Evolutionary conservation across 768 basidiomycete species (phyloP).

Genomic region (Termitomyces sp.): DNA sequence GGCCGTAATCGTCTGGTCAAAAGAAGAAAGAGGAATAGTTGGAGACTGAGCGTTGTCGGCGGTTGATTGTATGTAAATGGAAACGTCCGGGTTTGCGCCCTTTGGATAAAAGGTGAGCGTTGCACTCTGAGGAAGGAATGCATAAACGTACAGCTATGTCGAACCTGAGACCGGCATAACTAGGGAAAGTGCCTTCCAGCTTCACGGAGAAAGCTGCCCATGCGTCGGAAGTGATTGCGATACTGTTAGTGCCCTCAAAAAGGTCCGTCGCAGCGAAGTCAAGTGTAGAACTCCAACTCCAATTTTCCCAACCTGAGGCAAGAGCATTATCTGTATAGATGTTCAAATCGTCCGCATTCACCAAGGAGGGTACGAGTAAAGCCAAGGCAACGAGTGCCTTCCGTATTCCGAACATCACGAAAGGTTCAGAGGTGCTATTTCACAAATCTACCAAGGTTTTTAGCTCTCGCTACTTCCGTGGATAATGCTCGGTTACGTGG

Average conservation of each 20-base stretch:
- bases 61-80: conserved; percentile 36
- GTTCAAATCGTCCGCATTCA: conserved; percentile 30
- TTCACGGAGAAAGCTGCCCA: conserved; percentile 48
- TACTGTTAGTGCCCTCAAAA: conserved; percentile 36
- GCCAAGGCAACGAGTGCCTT: conserved; percentile 14
- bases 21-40: conserved; percentile 36
- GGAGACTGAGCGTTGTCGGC: conserved; percentile 33
- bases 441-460: neutral
- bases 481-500: conserved; percentile 12
- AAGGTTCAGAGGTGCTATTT: neutral
- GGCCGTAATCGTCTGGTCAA: conserved; percentile 35
- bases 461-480: conserved; percentile 1
- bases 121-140: neutral
- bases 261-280: conserved; percentile 43
- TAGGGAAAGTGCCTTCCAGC: conserved; percentile 34
- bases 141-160: conserved; percentile 41
- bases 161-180: conserved; percentile 45
- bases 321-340: conserved; percentile 41
- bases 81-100: conserved; percentile 44
- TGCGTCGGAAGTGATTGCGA: conserved; percentile 38
- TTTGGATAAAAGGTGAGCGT: conserved; percentile 10
- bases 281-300: conserved; percentile 45
- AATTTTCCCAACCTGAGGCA: conserved; percentile 45
- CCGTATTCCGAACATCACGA: conserved; percentile 4
- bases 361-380: conserved; percentile 17